phyloP scores from a whole-genome alignment of 2,329 filamentous ascomycete genomes.

The Colletotrichum siamense region DNA sequence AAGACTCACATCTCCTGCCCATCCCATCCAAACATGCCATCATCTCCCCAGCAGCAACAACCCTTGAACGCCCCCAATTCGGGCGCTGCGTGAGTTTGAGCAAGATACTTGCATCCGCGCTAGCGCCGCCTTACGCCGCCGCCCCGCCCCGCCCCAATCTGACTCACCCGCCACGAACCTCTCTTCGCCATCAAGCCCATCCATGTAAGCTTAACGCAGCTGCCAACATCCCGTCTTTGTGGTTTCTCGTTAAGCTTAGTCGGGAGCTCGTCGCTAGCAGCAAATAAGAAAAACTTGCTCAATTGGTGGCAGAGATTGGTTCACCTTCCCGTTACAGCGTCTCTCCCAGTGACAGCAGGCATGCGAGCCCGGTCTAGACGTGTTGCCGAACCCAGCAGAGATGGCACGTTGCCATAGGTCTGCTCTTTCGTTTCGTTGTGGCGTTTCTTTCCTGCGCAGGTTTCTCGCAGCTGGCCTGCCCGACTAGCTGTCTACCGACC shows the following conservation, averaged over 20 bases:
- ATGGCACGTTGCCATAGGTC: neutral
- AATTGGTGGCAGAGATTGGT: slow-evolving; percentile 25
- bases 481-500: neutral
- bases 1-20: neutral
- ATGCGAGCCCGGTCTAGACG: neutral
- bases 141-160: slow-evolving; percentile 5
- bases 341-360: neutral
- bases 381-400: neutral
- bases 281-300: slow-evolving; percentile 26
- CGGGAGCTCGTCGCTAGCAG: neutral
- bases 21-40: neutral
- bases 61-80: neutral
- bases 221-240: neutral
- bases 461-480: neutral
- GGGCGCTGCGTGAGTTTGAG: slow-evolving; percentile 23
- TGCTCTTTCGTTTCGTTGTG: neutral
- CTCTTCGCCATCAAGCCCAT: neutral
- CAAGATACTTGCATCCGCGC: slow-evolving; percentile 24
- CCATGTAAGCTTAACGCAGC: neutral
- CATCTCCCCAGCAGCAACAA: neutral
- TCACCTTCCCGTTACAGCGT: neutral
- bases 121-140: slow-evolving; percentile 8
- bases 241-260: neutral
- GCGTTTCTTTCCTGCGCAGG: neutral
- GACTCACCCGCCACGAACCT: slow-evolving; percentile 5